Percentiles rank a stretch among this genome's conserved stretches.
These are phyloP conservation scores for Eucalyptus lansdowneana DNA, from an alignment of 345 rosid genomes.

Conservation along the genomic window DNA sequence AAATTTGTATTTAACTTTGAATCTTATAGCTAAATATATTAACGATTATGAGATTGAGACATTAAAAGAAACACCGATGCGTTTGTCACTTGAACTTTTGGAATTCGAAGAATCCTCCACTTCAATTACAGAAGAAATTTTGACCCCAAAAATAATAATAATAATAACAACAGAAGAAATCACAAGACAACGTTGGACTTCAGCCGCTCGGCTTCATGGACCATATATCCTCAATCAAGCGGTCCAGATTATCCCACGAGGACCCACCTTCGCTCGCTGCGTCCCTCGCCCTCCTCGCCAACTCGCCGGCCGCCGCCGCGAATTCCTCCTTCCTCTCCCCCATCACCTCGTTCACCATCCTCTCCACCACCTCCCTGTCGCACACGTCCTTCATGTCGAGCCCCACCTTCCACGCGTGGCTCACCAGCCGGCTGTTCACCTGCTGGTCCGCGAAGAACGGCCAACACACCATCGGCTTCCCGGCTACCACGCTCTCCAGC, in stretches of 20 bases:
- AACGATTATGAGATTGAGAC: background rate
- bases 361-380: constrained; percentile 33
- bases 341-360: constrained; percentile 47
- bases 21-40: background rate
- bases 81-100: background rate
- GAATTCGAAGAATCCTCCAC: background rate
- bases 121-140: background rate
- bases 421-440: constrained; percentile 39
- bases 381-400: constrained; percentile 59
- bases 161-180: background rate
- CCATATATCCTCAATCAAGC: constrained; percentile 20
- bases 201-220: background rate
- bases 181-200: background rate
- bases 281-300: constrained; percentile 11
- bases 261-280: constrained; percentile 20
- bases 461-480: constrained; percentile 74
- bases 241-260: constrained; percentile 16
- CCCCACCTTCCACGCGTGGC: constrained; percentile 54
- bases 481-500: constrained; percentile 41
- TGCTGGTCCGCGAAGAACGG: constrained; percentile 54
- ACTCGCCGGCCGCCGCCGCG: background rate
- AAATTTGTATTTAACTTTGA: background rate
- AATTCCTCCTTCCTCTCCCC: constrained; percentile 30
- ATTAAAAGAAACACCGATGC: background rate
- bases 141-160: too few species aligned